Conservation (phyloP, 192 early-diverging fungal species). For the Linnemannia schmuckeri region DNA sequence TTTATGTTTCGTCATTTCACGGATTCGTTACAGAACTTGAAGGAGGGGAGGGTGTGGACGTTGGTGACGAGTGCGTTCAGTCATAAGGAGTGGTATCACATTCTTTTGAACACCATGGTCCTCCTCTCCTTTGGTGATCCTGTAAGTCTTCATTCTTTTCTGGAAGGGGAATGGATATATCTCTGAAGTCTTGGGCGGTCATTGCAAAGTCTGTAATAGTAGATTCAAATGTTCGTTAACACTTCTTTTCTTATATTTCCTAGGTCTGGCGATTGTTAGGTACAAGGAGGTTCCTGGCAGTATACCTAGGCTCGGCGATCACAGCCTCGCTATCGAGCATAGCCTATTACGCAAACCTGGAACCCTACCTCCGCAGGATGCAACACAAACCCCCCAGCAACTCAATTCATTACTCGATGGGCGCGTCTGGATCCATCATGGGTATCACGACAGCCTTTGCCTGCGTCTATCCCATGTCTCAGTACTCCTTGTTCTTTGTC, state of each 20-base stretch:
- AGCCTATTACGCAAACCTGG: slow-evolving; percentile 54
- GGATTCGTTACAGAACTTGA: slow-evolving; percentile 46
- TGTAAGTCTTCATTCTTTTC: slow-evolving; percentile 15
- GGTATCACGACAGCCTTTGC: slow-evolving; percentile 67
- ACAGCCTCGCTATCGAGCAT: slow-evolving; percentile 53
- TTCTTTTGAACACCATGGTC: slow-evolving; percentile 64
- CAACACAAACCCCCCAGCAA: slow-evolving; percentile 30
- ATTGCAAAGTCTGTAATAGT: background rate
- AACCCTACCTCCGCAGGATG: slow-evolving; percentile 43
- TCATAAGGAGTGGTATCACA: slow-evolving; percentile 60
- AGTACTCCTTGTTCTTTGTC: slow-evolving; percentile 64
- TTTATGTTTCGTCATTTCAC: slow-evolving; percentile 65
- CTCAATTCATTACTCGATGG: slow-evolving; percentile 48
- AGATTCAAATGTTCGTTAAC: background rate
- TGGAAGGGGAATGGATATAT: background rate
- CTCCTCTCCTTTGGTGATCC: slow-evolving; percentile 62
- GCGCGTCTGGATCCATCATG: slow-evolving; percentile 65
- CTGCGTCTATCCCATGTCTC: slow-evolving; percentile 54
- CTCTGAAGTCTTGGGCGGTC: background rate
- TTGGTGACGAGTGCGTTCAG: slow-evolving; percentile 61
- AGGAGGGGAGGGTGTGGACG: slow-evolving; percentile 59
- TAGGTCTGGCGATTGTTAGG: slow-evolving; percentile 54
- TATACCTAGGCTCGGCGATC: slow-evolving; percentile 59
- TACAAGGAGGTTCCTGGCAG: slow-evolving; percentile 55
- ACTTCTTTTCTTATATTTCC: background rate